Evolutionary conservation across 1,139 yeast species (phyloP).

Genomic region (Suzukiozyma palmioleophila): DNA sequence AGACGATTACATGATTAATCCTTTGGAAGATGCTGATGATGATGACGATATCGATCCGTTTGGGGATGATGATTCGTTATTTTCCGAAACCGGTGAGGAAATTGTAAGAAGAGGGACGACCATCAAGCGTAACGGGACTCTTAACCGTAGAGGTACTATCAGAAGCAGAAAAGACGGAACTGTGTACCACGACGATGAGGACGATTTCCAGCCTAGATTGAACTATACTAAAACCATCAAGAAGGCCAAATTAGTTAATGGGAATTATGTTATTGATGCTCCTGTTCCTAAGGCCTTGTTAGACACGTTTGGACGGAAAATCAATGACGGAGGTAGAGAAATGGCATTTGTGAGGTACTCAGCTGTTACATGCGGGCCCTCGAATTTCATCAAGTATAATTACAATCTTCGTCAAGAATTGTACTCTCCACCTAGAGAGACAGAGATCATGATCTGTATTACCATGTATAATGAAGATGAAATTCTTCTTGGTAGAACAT

Average conservation of each 20-base stretch:
- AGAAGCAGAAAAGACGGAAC: slow-evolving; percentile 5
- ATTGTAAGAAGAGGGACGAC: slow-evolving; percentile 33
- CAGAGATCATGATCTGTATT: slow-evolving; percentile 70
- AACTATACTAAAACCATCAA: slow-evolving; percentile 46
- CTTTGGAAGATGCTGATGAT: slow-evolving; percentile 38
- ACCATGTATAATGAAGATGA: slow-evolving; percentile 85
- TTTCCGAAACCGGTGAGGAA: slow-evolving; percentile 41
- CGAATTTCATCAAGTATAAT: slow-evolving; percentile 50
- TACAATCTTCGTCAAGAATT: slow-evolving; percentile 66
- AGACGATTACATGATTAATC: slow-evolving; percentile 40
- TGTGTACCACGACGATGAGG: slow-evolving; percentile 26
- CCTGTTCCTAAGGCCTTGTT: slow-evolving; percentile 65
- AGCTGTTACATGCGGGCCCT: slow-evolving; percentile 79
- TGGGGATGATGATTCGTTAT: slow-evolving; percentile 44
- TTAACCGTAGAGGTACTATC: slow-evolving; percentile 15
- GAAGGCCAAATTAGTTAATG: slow-evolving; percentile 55
- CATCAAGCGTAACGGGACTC: slow-evolving; percentile 20
- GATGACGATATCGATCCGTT: slow-evolving; percentile 40
- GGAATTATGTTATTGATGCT: slow-evolving; percentile 75
- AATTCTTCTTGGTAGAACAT: slow-evolving; percentile 62
- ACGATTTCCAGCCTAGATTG: slow-evolving; percentile 39
- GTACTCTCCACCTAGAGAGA: slow-evolving; percentile 61
- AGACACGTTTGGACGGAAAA: slow-evolving; percentile 47
- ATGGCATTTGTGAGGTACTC: slow-evolving; percentile 76
- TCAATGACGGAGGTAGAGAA: slow-evolving; percentile 52